A percentile compares a stretch with the other conserved stretches of the same genome.
These are phyloP conservation scores for Glycine soja DNA, from an alignment of 306 rosid genomes.

Conservation along the genomic window DNA sequence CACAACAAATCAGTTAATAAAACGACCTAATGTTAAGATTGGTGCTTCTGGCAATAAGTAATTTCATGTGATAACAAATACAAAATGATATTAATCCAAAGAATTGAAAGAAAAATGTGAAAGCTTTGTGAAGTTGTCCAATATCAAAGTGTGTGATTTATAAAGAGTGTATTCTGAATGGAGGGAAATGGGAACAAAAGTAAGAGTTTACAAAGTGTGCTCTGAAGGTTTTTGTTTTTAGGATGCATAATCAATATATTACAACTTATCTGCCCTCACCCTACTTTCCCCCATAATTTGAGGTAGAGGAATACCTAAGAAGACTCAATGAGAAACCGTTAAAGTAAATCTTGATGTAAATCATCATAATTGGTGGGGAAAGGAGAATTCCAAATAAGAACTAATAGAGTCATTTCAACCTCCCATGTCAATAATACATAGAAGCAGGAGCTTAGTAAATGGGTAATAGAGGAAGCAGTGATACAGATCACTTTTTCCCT, in stretches of 20 bases:
- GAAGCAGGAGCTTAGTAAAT: constrained; percentile 5
- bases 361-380: not conserved
- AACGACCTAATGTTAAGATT: too few species aligned
- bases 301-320: not conserved
- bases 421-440: not conserved
- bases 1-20: too few species aligned
- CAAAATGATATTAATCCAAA: too few species aligned
- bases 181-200: too few species aligned
- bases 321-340: not conserved
- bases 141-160: too few species aligned
- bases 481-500: not conserved
- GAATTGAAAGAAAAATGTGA: not conserved
- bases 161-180: too few species aligned
- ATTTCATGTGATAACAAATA: too few species aligned
- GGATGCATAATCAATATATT: too few species aligned
- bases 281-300: not conserved
- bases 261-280: not conserved
- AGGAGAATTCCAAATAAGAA: not conserved
- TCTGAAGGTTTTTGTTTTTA: too few species aligned
- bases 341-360: not conserved
- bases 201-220: too few species aligned
- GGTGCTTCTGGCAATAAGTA: too few species aligned
- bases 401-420: not conserved
- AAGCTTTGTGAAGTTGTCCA: constrained; percentile 11
- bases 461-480: not conserved